Base-by-base conservation (phyloP, 2,329 filamentous ascomycete species). In the Fusarium sp. region DNA sequence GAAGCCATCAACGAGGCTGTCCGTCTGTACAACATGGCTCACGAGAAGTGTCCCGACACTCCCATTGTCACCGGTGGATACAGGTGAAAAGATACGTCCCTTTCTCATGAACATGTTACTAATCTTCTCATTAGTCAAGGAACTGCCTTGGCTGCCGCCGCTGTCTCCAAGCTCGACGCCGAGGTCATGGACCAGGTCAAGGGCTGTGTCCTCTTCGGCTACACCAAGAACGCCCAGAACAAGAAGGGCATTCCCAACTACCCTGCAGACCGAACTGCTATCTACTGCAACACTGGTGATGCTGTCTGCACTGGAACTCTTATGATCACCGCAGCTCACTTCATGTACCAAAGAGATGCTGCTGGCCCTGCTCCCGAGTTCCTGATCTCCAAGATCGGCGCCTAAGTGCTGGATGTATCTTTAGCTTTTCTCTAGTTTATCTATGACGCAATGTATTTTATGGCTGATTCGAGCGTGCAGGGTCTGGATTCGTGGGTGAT, bases 161-260 rank as follows among this genome's bases (percentile, higher is more conserved):
- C 59, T 2, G 28, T 61, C 1, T 51, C 55, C 4, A 30, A 61
- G 1, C 59, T 61, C 0, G 23, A 28, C 0, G 4, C 23, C 2
- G 16, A 47, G 2, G 59, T 60, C 2, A 58, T 60, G 28, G 59
- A 61, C 2, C 55, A 61, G 1, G 55, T 61, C 18, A 41, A 60
- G n/a, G 59, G 59, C 3, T 58, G 55, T 0, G 59, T 58, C 0
- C 14, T 61, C 2, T 61, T 61, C 11, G 59, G 55, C 2, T 61
- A 61, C 32, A 61, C 59, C 2, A 61, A 61, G 11, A 61, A 61
- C 11, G 37, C 58, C 3, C 59, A 61, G n/a, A 58, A 60, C 3
- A 48, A 48, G 2, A 32, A 58, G 0, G 43, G 21, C 0, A 61
- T 61, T 3, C 59, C 43, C 0, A 30, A 61, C 3, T 61, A 23